Percentiles rank a stretch among this genome's conserved stretches.
Conservation (phyloP, 176 grass and related monocot species). For the Musa schizocarpa region DNA sequence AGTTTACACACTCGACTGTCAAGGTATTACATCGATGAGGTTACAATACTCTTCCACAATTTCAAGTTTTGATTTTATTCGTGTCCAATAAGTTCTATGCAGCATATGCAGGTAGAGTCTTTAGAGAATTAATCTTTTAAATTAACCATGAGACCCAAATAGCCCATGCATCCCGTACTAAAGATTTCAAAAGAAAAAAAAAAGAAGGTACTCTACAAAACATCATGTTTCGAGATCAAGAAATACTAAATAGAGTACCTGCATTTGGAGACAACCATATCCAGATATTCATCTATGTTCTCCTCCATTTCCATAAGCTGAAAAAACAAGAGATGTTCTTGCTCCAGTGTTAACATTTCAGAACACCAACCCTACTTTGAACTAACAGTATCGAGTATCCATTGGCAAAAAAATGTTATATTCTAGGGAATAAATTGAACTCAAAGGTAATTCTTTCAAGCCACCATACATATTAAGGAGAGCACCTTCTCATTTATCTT, state of each 20-base stretch:
- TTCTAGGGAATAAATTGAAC: not conserved
- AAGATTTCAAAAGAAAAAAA: too few species aligned
- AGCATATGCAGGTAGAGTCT: not conserved
- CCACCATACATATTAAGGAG: not conserved
- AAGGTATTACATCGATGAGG: not conserved
- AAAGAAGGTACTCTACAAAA: too few species aligned
- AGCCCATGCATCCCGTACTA: too few species aligned
- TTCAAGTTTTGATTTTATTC: not conserved
- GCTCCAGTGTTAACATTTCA: not conserved
- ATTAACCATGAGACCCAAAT: too few species aligned
- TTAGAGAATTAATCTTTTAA: too few species aligned
- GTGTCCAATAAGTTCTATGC: not conserved
- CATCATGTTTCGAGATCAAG: not conserved
- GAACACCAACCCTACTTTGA: not conserved
- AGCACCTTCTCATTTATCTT: slow-evolving; percentile 29
- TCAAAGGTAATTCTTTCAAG: not conserved
- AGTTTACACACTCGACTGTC: not conserved
- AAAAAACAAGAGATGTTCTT: slow-evolving; percentile 20
- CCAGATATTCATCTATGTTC: slow-evolving; percentile 43
- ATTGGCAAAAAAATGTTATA: not conserved
- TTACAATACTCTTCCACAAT: not conserved
- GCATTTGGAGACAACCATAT: slow-evolving; percentile 54
- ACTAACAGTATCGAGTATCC: not conserved
- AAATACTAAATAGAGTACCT: slow-evolving; percentile 33
- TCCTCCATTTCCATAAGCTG: slow-evolving; percentile 60